phyloP scores from a whole-genome alignment of 176 grass and related monocot genomes.

The Sorghum bicolor region DNA sequence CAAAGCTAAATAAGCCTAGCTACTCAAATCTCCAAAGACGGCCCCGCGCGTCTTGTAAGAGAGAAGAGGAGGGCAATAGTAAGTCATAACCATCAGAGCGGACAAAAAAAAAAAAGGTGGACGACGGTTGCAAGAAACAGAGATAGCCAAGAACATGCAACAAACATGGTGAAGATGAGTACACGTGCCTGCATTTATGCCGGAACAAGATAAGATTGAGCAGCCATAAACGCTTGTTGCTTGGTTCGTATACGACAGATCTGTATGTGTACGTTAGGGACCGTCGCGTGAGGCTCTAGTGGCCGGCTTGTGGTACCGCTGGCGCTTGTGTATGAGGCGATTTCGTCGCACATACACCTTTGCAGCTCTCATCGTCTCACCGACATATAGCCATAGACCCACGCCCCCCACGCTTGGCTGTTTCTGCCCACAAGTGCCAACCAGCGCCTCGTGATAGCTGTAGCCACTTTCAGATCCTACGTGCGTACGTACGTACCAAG shows the following conservation, averaged over 20 bases:
- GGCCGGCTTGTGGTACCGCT: neutral
- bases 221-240: neutral
- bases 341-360: neutral
- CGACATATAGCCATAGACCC: no score
- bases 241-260: neutral
- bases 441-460: no score
- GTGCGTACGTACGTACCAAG: no score
- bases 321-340: neutral
- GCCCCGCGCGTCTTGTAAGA: no score
- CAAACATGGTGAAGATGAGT: neutral
- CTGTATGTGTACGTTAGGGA: neutral
- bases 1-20: no score
- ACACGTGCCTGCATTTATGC: neutral
- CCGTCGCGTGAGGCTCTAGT: neutral
- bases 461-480: no score
- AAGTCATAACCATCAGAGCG: neutral
- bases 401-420: no score
- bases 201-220: neutral
- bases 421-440: no score
- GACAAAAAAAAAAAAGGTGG: neutral
- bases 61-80: no score
- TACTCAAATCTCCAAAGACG: no score
- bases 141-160: neutral
- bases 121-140: neutral
- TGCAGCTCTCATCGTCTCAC: no score